These are phyloP conservation scores for Yamadazyma membranifaciens DNA, from an alignment of 1,139 yeast genomes.

Conservation along the genomic window DNA sequence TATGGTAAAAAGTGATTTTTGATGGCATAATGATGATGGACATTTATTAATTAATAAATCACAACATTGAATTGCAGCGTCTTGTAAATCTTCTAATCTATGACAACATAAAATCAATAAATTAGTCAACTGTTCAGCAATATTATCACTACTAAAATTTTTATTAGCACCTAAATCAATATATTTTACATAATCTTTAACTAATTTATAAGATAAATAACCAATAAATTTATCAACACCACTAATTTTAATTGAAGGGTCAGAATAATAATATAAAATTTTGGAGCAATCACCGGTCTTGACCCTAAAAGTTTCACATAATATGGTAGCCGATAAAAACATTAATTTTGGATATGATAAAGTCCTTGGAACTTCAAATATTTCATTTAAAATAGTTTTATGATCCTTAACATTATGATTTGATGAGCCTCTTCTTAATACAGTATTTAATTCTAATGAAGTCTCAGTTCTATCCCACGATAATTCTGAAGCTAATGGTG, in stretches of 20 bases:
- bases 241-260: slow-evolving; percentile 73
- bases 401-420: slow-evolving; percentile 79
- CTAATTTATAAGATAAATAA: slow-evolving; percentile 59
- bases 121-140: slow-evolving; percentile 70
- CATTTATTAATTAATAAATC: slow-evolving; percentile 62
- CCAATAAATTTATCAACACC: slow-evolving; percentile 74
- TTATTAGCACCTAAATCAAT: slow-evolving; percentile 47
- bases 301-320: slow-evolving; percentile 77
- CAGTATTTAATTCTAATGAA: slow-evolving; percentile 87
- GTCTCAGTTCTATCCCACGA: slow-evolving; percentile 89
- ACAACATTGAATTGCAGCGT: slow-evolving; percentile 77
- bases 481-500: slow-evolving; percentile 87
- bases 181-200: slow-evolving; percentile 53
- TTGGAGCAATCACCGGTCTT: slow-evolving; percentile 80
- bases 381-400: slow-evolving; percentile 53
- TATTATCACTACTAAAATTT: slow-evolving; percentile 54
- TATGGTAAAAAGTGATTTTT: slow-evolving; percentile 68
- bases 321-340: slow-evolving; percentile 81
- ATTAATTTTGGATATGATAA: slow-evolving; percentile 78
- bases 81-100: slow-evolving; percentile 71
- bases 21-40: slow-evolving; percentile 84
- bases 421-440: slow-evolving; percentile 86
- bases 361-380: slow-evolving; percentile 51
- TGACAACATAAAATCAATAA: slow-evolving; percentile 75
- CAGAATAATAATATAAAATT: slow-evolving; percentile 74